Evolutionary conservation across 805 yeast species (phyloP).

Genomic region (Candida incommunis): DNA sequence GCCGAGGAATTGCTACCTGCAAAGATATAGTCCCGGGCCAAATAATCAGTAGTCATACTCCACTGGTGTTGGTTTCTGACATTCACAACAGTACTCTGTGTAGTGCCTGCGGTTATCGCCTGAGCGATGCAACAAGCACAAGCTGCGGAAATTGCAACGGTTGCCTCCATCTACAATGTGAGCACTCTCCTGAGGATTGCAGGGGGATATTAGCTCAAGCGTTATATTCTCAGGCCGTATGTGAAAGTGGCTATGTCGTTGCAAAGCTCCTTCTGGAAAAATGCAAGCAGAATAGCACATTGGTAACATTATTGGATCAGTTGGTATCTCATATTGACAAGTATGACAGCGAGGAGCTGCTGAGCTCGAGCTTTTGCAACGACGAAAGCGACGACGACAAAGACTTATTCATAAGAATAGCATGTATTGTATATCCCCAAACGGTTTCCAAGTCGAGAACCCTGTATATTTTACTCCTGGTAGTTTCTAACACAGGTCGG

Average conservation of each 20-base stretch:
- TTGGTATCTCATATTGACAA: background rate
- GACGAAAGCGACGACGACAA: background rate
- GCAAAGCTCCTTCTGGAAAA: background rate
- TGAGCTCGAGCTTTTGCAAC: too few relatives aligned
- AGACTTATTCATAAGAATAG: background rate
- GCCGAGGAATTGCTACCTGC: too few relatives aligned
- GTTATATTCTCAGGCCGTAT: background rate
- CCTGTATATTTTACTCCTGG: background rate
- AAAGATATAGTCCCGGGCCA: too few relatives aligned
- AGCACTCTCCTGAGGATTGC: background rate
- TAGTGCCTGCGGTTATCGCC: background rate
- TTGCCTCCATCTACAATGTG: background rate
- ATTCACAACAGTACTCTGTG: background rate
- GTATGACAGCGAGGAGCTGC: background rate
- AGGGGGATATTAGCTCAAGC: background rate
- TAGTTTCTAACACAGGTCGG: background rate
- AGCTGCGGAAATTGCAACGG: background rate
- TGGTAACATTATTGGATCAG: background rate
- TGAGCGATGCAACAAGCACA: background rate
- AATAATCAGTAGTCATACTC: background rate
- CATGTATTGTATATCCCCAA: background rate
- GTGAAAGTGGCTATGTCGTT: background rate
- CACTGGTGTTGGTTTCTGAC: background rate
- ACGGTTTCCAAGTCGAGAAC: too few relatives aligned
- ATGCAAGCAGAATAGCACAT: background rate